Evolutionary conservation across 257 asterid genomes (phyloP), one percentile per base, ranked within the genome.

Genomic region (Solanum ossicruentum): DNA sequence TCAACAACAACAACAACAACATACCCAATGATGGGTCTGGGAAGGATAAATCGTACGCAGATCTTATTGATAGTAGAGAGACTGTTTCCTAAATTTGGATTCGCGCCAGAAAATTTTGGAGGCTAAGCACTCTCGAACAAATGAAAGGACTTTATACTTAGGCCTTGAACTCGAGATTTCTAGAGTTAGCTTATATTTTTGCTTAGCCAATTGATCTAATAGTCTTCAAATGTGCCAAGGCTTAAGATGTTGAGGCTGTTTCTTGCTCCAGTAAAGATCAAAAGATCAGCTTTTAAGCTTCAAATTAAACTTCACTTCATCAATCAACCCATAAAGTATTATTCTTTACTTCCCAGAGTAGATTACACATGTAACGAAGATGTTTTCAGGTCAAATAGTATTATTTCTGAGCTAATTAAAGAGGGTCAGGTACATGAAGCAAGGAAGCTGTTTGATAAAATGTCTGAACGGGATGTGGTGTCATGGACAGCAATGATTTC

Each of bases 401-500:
- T 45, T 88, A 92, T 92, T 85, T 85, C 91, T 13, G 86, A 85
- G 81, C 85, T 91, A 20, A 88, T 88, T 20, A 84, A 88, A 72
- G 90, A 87, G 80, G 90, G 93, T 28, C 86, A 72, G 83, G 72
- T 88, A 45, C 21, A 41, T 15, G 88, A 90, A 86, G 97, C 97
- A 23, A 94, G 90, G 28, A 51, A 89, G 21, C 3, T 91, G 93
- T 92, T 93, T 49, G 97, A 92, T 3, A 85, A 41, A 92, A 90
- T 92, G 92, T 92, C 88, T n/a, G 95, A 92, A n/a, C 87, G 91
- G 51, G 93, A 92, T 86, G 97, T 91, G 80, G 88, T 92, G 70
- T 86, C 96, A 1, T 93, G 97, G 97, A 89, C 97, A 39, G 92
- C 97, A 54, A 32, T 93, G 78, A 90, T 93, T 81, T 88, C 97